Percentiles rank a stretch among this genome's conserved stretches.
These are phyloP conservation scores for Lithohypha guttulata DNA, from an alignment of 2,329 filamentous ascomycete species.

Conservation along the genomic window DNA sequence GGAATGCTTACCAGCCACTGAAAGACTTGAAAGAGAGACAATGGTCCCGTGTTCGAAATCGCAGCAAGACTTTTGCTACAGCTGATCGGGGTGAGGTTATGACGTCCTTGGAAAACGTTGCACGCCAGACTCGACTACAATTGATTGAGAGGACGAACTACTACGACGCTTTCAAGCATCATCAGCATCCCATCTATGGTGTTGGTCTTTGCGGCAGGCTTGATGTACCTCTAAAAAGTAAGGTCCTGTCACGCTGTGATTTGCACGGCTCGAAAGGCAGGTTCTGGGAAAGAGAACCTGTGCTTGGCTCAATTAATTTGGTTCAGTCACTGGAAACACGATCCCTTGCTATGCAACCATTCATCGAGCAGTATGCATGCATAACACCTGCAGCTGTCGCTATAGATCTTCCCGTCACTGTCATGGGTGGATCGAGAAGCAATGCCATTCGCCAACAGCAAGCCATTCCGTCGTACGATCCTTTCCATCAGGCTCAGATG, in stretches of 20 bases:
- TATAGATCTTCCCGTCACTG: constrained; percentile 58
- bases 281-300: constrained; percentile 12
- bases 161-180: constrained; percentile 68
- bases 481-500: constrained; percentile 89
- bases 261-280: constrained; percentile 38
- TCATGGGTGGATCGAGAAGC: constrained; percentile 52
- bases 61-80: constrained; percentile 8
- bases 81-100: constrained; percentile 46
- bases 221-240: constrained; percentile 50
- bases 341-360: constrained; percentile 59
- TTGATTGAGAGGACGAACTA: constrained; percentile 73
- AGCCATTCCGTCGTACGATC: constrained; percentile 49
- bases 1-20: constrained; percentile 60
- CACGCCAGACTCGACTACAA: constrained; percentile 59
- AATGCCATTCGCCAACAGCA: constrained; percentile 47
- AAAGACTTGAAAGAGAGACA: constrained; percentile 64
- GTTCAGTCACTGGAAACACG: constrained; percentile 66
- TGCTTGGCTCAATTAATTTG: constrained; percentile 47
- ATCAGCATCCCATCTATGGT: constrained; percentile 72
- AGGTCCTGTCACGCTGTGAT: constrained; percentile 43
- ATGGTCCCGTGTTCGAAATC: constrained; percentile 39
- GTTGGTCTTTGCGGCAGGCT: constrained; percentile 65
- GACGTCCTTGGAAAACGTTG: constrained; percentile 59
- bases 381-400: constrained; percentile 83
- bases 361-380: constrained; percentile 79